Conservation (phyloP, 192 early-diverging fungal species). For the Umbelopsis sp. region DNA sequence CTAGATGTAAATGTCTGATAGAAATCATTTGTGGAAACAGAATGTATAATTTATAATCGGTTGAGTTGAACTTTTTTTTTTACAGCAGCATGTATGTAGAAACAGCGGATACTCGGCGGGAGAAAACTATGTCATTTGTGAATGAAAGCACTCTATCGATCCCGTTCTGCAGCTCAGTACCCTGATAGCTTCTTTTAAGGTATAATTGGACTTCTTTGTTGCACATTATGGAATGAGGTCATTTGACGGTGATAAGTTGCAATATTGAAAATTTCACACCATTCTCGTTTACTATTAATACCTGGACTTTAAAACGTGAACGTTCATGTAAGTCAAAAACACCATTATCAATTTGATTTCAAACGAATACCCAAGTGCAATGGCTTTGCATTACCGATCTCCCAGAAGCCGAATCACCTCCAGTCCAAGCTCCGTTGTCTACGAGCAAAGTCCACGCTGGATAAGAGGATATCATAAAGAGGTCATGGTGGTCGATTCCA, state of each 20-base stretch:
- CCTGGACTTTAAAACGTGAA: not conserved
- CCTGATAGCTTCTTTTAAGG: not conserved
- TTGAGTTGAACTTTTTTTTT: no score
- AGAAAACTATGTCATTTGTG: not conserved
- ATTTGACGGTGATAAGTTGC: not conserved
- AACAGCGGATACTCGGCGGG: not conserved
- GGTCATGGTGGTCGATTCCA: not conserved
- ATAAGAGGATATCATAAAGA: not conserved
- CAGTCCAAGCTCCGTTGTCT: not conserved
- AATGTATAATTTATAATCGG: not conserved
- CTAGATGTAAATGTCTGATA: no score
- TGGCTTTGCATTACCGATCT: not conserved
- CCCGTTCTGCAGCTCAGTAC: not conserved
- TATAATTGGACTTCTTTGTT: not conserved
- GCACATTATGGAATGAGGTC: not conserved
- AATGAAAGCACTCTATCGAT: not conserved
- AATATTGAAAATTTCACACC: not conserved
- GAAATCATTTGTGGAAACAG: not conserved
- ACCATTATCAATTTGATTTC: not conserved
- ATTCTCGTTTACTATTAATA: not conserved
- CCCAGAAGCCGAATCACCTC: not conserved
- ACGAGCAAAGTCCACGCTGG: conserved; percentile 6
- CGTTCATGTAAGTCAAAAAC: not conserved
- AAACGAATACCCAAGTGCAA: not conserved
- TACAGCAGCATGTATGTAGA: not conserved